phyloP scores from a whole-genome alignment of 2,329 filamentous ascomycete species.

The Colletotrichum sp. region DNA sequence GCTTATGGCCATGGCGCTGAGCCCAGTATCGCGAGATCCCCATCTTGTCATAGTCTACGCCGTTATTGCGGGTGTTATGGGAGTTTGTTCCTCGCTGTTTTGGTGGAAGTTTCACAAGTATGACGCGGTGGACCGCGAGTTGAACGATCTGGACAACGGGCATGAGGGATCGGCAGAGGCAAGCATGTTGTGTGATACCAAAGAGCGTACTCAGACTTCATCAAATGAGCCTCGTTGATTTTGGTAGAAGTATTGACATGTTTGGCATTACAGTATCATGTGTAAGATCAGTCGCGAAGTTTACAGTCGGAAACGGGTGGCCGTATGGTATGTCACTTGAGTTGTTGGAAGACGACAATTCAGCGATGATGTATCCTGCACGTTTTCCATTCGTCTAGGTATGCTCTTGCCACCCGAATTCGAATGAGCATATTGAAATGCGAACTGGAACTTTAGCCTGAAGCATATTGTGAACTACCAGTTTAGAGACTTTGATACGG shows the following conservation, averaged over 20 bases:
- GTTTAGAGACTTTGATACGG: neutral
- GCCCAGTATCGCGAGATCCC: neutral
- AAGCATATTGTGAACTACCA: neutral
- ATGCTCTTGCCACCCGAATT: rapidly evolving
- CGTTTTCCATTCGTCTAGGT: neutral
- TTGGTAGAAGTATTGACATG: neutral
- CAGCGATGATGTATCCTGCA: neutral
- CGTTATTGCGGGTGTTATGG: neutral
- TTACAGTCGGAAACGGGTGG: too few species aligned
- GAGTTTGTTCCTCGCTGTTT: neutral
- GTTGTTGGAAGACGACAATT: neutral
- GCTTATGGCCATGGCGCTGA: neutral
- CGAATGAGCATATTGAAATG: neutral
- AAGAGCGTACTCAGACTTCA: neutral
- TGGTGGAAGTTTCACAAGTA: neutral
- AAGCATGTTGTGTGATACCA: neutral
- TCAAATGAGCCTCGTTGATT: neutral
- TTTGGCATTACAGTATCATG: too few species aligned
- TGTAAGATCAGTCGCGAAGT: too few species aligned
- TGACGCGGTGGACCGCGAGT: neutral
- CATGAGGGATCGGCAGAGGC: neutral
- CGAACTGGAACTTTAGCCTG: neutral
- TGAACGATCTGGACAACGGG: neutral
- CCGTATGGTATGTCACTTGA: too few species aligned
- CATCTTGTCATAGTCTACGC: neutral